A percentile compares a stretch with the other conserved stretches of the same genome.
These are phyloP conservation scores for Guadua angustifolia DNA, from an alignment of 176 grass and related monocot species.

Conservation along the genomic window DNA sequence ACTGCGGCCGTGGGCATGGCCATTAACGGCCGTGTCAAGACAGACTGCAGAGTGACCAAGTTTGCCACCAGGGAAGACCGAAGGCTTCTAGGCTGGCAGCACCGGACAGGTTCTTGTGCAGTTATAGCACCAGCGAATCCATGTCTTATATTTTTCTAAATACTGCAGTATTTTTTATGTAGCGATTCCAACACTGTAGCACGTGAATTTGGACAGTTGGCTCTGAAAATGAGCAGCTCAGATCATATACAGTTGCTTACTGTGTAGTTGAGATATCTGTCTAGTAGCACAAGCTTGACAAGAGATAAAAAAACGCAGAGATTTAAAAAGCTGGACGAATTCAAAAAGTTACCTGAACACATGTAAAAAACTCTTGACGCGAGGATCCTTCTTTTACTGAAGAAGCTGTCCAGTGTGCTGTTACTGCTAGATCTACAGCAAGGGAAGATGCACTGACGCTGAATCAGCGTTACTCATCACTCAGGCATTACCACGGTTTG, in stretches of 20 bases:
- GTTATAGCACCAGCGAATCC: too few species aligned
- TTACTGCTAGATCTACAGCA: background rate
- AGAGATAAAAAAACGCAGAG: too few species aligned
- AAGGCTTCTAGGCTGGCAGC: too few species aligned
- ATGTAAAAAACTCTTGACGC: conserved; percentile 1
- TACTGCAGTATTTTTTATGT: too few species aligned
- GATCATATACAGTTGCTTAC: too few species aligned
- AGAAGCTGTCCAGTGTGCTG: background rate
- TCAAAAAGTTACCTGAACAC: background rate
- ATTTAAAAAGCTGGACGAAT: background rate
- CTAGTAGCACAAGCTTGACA: background rate
- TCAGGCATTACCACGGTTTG: background rate
- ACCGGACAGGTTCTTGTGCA: too few species aligned
- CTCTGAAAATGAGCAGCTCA: too few species aligned
- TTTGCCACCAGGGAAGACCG: background rate
- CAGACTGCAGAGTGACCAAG: background rate
- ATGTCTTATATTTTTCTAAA: too few species aligned
- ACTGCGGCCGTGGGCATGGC: too few species aligned
- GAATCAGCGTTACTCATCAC: background rate
- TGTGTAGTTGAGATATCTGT: too few species aligned
- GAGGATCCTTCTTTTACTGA: conserved; percentile 18
- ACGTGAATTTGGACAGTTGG: too few species aligned
- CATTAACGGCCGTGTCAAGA: conserved; percentile 6
- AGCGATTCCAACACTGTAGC: too few species aligned
- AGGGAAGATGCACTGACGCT: background rate